Conservation (phyloP, 2,329 filamentous ascomycete genomes). For the Anthostomella pinea region DNA sequence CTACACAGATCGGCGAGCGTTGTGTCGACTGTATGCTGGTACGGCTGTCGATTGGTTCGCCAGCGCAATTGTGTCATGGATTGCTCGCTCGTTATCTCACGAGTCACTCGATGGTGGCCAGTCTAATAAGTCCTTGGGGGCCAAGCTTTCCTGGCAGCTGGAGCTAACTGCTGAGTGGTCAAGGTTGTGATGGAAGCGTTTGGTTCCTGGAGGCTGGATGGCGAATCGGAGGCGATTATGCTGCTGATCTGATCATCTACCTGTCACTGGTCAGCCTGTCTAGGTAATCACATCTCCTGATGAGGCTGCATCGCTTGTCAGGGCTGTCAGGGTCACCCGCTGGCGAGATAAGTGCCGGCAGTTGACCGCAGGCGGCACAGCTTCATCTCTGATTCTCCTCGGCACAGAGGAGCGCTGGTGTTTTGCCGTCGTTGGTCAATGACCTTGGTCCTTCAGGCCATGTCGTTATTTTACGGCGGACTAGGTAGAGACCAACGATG, state of each 20-base stretch:
- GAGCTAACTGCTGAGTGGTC: neutral
- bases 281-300: too few relatives aligned
- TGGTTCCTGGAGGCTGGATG: neutral
- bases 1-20: too few relatives aligned
- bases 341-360: slow-evolving; percentile 12
- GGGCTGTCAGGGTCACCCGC: too few relatives aligned
- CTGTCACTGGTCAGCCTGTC: slow-evolving; percentile 1
- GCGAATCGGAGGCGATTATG: neutral
- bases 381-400: slow-evolving; percentile 2
- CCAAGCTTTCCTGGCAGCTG: slow-evolving; percentile 1
- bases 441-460: too few relatives aligned
- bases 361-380: slow-evolving; percentile 12
- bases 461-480: too few relatives aligned
- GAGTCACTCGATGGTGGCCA: too few relatives aligned
- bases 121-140: neutral
- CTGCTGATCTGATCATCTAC: too few relatives aligned
- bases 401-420: slow-evolving; percentile 14
- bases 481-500: too few relatives aligned
- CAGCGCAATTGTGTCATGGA: neutral
- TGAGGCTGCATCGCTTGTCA: slow-evolving; percentile 1
- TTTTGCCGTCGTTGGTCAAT: slow-evolving; percentile 19
- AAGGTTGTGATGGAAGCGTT: neutral
- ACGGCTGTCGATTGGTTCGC: neutral
- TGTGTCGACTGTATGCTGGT: neutral
- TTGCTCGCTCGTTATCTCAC: slow-evolving; percentile 1